Percentiles rank a stretch among this genome's conserved stretches.
Evolutionary conservation across 345 rosid species (phyloP).

Genomic region (Eucalyptus regnans): DNA sequence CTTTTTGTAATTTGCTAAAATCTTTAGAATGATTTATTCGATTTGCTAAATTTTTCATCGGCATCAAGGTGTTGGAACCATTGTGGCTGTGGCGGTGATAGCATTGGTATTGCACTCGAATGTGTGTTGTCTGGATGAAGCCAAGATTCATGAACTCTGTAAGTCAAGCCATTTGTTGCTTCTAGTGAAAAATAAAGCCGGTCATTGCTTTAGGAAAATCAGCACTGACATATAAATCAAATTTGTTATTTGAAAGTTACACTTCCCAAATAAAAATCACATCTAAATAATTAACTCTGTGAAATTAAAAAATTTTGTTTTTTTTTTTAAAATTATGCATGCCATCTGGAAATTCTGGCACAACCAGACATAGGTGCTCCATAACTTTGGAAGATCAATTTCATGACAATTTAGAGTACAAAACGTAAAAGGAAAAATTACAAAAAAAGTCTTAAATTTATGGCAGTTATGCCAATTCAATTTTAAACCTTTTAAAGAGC

Average conservation of each 20-base stretch:
- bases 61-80: no score
- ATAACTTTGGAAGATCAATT: not conserved
- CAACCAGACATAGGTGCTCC: not conserved
- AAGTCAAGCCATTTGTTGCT: not conserved
- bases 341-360: not conserved
- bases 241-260: no score
- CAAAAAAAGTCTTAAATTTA: not conserved
- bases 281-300: not conserved
- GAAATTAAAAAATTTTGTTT: rapidly evolving
- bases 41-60: no score
- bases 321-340: not conserved
- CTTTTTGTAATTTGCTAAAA: not conserved
- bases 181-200: not conserved
- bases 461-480: no score
- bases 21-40: no score
- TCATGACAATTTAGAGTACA: not conserved
- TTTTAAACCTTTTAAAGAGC: not conserved
- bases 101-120: no score
- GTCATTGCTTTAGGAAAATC: not conserved
- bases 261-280: not conserved
- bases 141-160: not conserved
- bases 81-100: no score
- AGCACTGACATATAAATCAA: not conserved
- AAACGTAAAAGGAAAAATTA: rapidly evolving
- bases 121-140: no score